Evolutionary conservation across 2,329 filamentous ascomycete species (phyloP).

Genomic region (Boeremia exigua): DNA sequence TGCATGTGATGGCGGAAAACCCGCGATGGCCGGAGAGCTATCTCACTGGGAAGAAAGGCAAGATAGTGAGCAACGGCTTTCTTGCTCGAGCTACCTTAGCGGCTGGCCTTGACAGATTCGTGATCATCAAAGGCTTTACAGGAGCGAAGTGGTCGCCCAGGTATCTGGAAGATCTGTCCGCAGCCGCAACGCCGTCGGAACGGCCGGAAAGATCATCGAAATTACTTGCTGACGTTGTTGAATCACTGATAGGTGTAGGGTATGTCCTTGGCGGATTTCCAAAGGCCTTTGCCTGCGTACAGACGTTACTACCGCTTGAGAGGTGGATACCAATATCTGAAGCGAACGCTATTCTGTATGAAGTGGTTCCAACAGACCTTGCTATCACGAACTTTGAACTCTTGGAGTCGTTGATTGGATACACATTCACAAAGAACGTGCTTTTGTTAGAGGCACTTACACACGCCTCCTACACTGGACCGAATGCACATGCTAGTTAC

Average conservation of each 20-base stretch:
- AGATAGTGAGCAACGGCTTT: conserved; percentile 75
- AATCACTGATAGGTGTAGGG: conserved; percentile 80
- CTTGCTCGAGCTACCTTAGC: conserved; percentile 70
- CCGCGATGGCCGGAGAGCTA: conserved; percentile 77
- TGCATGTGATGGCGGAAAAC: conserved; percentile 68
- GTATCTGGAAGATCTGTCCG: conserved; percentile 58
- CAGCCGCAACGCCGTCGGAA: conserved; percentile 8
- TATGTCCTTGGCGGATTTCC: conserved; percentile 71
- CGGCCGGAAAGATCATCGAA: conserved; percentile 70
- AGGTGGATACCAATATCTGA: conserved; percentile 42
- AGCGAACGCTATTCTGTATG: conserved; percentile 35
- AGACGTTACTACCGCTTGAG: conserved; percentile 67
- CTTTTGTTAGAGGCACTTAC: conserved; percentile 82
- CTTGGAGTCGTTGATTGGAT: conserved; percentile 72
- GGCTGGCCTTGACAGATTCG: conserved; percentile 72
- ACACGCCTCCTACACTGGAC: conserved; percentile 66
- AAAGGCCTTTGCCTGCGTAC: conserved; percentile 68
- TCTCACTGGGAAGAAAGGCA: conserved; percentile 71
- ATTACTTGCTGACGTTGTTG: conserved; percentile 83
- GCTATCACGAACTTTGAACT: conserved; percentile 32
- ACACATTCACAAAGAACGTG: conserved; percentile 69
- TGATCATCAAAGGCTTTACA: conserved; percentile 72
- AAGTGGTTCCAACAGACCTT: conserved; percentile 23
- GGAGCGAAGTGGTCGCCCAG: conserved; percentile 74
- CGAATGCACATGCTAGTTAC: conserved; percentile 58